phyloP scores from a whole-genome alignment of 768 basidiomycete genomes.

The Solioccasus polychromus region DNA sequence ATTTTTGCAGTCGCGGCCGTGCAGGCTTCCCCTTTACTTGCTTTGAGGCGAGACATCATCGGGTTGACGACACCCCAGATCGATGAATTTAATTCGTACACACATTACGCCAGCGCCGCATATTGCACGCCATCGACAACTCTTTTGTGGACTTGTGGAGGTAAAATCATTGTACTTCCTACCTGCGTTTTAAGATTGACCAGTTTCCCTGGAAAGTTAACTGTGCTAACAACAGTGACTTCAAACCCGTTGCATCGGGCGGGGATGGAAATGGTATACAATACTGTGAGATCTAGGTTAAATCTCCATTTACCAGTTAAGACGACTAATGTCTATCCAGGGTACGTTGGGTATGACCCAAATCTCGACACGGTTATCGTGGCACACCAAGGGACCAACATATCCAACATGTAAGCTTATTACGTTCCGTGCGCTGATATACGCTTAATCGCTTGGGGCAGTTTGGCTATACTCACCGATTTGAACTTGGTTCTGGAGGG shows the following conservation, averaged over 20 bases:
- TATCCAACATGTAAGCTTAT: too few relatives aligned
- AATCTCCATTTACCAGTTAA: neutral
- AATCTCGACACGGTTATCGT: neutral
- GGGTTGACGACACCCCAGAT: constrained; percentile 41
- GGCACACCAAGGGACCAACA: neutral
- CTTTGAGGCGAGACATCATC: constrained; percentile 36
- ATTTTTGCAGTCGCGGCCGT: constrained; percentile 13
- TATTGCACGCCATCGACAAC: constrained; percentile 46
- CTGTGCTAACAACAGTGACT: constrained; percentile 41
- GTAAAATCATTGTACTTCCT: too few relatives aligned
- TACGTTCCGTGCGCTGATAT: too few relatives aligned
- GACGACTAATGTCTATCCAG: neutral
- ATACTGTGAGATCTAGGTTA: constrained; percentile 33
- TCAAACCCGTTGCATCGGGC: constrained; percentile 43
- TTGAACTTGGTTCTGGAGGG: too few relatives aligned
- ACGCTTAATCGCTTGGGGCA: too few relatives aligned
- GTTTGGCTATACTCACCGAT: too few relatives aligned
- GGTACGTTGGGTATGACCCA: neutral
- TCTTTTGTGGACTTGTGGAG: constrained; percentile 53
- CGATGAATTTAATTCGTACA: constrained; percentile 43
- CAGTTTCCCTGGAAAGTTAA: constrained; percentile 24
- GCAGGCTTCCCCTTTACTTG: constrained; percentile 25
- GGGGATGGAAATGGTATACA: constrained; percentile 42
- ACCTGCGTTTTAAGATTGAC: too few relatives aligned
- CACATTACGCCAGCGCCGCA: constrained; percentile 48